Conservation (phyloP, 352 stramenopile genomes). For the Phytopythium kandeliae region DNA sequence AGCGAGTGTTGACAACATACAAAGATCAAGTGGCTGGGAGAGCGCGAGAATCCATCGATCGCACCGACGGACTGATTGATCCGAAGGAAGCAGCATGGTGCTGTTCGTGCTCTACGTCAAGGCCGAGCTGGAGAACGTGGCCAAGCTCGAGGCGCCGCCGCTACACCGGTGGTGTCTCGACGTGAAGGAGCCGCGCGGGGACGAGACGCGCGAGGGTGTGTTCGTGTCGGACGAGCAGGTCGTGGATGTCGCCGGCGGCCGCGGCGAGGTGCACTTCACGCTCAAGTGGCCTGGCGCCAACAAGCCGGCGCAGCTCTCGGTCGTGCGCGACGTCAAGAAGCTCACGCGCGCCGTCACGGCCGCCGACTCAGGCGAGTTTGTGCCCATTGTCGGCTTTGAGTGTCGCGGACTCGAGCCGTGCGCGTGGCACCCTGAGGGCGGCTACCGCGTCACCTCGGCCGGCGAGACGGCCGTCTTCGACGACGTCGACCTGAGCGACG, state of each 20-base stretch:
- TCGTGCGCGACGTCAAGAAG: conserved; percentile 85
- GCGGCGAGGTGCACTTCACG: conserved; percentile 73
- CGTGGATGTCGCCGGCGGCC: conserved; percentile 65
- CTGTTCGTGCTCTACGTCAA: conserved; percentile 86
- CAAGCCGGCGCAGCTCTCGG: conserved; percentile 75
- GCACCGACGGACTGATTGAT: too few species aligned
- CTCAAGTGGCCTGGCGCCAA: conserved; percentile 84
- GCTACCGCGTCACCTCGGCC: conserved; percentile 62
- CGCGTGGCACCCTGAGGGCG: conserved; percentile 75
- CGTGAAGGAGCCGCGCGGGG: conserved; percentile 73
- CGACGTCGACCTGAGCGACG: conserved; percentile 74
- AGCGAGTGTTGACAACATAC: too few species aligned
- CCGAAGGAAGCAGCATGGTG: conserved; percentile 68
- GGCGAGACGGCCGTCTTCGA: conserved; percentile 63
- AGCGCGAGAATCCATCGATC: too few species aligned
- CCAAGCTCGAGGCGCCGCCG: conserved; percentile 54
- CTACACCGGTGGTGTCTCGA: conserved; percentile 81
- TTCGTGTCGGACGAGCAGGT: conserved; percentile 79
- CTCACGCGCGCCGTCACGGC: conserved; percentile 53
- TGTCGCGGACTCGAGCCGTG: conserved; percentile 79
- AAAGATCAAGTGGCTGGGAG: too few species aligned
- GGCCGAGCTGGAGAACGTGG: conserved; percentile 84
- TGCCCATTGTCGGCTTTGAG: conserved; percentile 85
- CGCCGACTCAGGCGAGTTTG: conserved; percentile 63
- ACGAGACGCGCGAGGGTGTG: conserved; percentile 73